Evolutionary conservation across 2,329 filamentous ascomycete genomes (phyloP), one percentile per base, ranked within the genome.

Genomic region (Colletotrichum tabaci): DNA sequence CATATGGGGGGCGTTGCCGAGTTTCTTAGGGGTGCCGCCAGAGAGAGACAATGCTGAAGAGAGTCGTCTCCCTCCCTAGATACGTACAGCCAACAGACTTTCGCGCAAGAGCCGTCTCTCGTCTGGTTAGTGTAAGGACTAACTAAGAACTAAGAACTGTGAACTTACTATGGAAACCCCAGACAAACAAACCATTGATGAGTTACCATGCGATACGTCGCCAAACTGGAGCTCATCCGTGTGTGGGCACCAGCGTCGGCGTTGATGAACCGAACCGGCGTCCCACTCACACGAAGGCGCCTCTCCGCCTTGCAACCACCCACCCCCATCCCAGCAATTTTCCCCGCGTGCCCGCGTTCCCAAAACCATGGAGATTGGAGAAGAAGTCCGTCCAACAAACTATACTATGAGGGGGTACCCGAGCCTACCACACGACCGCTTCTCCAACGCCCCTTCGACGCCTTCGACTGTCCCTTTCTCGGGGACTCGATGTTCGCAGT

Each of bases 341-440:
- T 60, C 67, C 69, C 69, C 69, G 69, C 69, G 65, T 72, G 58
- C 65, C 61, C 57, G 46, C 68, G 57, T 58, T 50, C 26, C 40
- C 47, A 62, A 61, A 72, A 69, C 13, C 64, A 67, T 68, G 64
- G 58, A 30, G 69, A 60, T 69, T 69, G 69, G 53, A 68, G 69
- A 68, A 72, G 15, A 68, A 72, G n/a, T n/a, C 49, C 67, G n/a
- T n/a, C 49, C 67, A 61, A 21, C 23, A 40, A 26, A 21, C n/a
- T 35, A 21, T 30, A 30, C 26, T 30, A 30, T 30, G 26, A 4
- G 26, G 8, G 35, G 16, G n/a, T 10, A 50, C 15, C 58, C 21
- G 15, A 18, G 9, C 55, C 21, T 58, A 30, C 23, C 56, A 30
- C 42, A 49, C n/a, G 10, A 26, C 16, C 40, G 42, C 52, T 42